These are phyloP conservation scores for Solanum sejunctum DNA, from an alignment of 257 asterid species.

Conservation along the genomic window DNA sequence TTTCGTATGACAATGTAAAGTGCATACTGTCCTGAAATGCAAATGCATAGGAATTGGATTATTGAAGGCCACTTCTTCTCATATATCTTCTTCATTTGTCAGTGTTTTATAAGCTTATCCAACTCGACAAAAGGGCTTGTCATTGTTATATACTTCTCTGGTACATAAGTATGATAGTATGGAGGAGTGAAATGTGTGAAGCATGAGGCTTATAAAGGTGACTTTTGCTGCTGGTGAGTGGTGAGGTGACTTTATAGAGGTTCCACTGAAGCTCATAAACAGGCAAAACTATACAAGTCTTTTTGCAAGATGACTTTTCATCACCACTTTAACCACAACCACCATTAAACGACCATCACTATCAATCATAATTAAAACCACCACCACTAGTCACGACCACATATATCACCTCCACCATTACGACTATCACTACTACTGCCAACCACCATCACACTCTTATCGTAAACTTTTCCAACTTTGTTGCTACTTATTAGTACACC, in stretches of 20 bases:
- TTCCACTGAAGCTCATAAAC: not conserved
- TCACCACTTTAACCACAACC: not conserved
- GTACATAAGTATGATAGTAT: not conserved
- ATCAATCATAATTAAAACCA: not conserved
- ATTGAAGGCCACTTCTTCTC: not conserved
- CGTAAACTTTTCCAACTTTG: not conserved
- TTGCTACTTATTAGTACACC: not conserved
- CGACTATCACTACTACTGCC: not conserved
- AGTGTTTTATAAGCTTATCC: not conserved
- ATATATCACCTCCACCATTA: not conserved
- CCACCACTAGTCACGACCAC: not conserved
- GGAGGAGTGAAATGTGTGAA: not conserved
- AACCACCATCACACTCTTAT: not conserved
- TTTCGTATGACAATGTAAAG: not conserved
- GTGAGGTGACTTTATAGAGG: not conserved
- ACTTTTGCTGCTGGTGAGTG: not conserved
- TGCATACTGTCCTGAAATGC: not conserved
- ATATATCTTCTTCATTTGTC: not conserved
- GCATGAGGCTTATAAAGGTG: not conserved
- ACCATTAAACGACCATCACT: not conserved
- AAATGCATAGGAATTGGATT: conserved; percentile 1
- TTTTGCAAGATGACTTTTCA: not conserved
- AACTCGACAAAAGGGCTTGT: not conserved
- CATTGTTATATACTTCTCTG: not conserved
- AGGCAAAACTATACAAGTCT: not conserved